phyloP scores from a whole-genome alignment of 495 filamentous ascomycete species.

The Podospora tetraspora region DNA sequence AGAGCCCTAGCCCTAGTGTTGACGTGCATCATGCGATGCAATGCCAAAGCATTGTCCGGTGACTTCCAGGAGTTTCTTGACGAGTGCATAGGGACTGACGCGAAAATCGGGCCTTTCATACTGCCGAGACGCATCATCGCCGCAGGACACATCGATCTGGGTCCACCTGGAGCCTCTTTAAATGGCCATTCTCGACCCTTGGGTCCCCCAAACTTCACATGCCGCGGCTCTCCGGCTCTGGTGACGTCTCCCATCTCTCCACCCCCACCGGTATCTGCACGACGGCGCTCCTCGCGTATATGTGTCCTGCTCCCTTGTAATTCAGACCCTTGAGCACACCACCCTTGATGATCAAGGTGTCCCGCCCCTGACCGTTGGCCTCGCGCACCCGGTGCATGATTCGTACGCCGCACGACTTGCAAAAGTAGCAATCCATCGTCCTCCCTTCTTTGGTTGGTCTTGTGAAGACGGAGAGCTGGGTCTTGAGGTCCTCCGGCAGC shows the following conservation, averaged over 20 bases:
- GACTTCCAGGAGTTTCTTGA: too few species aligned
- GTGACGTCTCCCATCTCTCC: conserved; percentile 24
- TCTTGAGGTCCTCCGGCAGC: conserved; percentile 30
- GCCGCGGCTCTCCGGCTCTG: background rate
- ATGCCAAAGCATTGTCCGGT: too few species aligned
- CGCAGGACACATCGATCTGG: background rate
- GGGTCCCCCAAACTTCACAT: background rate
- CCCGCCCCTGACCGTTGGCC: conserved; percentile 29
- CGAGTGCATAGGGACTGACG: too few species aligned
- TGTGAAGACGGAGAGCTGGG: conserved; percentile 34
- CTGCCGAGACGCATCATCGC: too few species aligned
- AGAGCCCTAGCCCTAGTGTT: too few species aligned
- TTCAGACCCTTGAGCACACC: conserved; percentile 45
- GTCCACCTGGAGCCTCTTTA: too few species aligned
- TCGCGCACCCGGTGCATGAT: conserved; percentile 45
- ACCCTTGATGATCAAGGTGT: conserved; percentile 45
- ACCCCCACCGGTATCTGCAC: conserved; percentile 51
- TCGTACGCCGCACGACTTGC: conserved; percentile 44
- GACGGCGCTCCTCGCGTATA: conserved; percentile 37
- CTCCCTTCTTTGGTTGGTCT: conserved; percentile 38
- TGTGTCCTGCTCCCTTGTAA: conserved; percentile 36
- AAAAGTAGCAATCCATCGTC: conserved; percentile 50
- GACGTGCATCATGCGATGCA: too few species aligned
- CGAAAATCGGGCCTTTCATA: too few species aligned
- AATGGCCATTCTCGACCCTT: too few species aligned